phyloP scores from a whole-genome alignment of 2,329 filamentous ascomycete species.

The Macrophomina tecta region DNA sequence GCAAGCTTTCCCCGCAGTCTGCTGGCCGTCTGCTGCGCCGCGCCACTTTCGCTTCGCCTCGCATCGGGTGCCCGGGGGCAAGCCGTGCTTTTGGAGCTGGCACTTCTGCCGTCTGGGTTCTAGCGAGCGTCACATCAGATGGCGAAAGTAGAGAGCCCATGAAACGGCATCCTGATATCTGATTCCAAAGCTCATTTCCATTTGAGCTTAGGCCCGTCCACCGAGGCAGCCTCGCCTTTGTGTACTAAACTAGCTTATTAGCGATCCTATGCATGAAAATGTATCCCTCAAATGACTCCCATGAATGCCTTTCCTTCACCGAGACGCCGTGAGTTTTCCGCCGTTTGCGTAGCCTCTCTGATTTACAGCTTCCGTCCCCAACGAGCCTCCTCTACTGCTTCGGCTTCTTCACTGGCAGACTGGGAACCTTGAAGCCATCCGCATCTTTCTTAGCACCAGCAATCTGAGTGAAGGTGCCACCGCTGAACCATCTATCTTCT shows the following conservation, averaged over 20 bases:
- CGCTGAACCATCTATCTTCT: constrained; percentile 95
- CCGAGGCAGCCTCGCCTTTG: background rate
- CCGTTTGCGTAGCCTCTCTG: background rate
- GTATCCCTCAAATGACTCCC: background rate
- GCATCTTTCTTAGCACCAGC: constrained; percentile 56
- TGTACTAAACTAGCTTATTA: background rate
- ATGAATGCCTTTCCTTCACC: background rate
- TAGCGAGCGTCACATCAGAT: background rate
- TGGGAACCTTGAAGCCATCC: constrained; percentile 82
- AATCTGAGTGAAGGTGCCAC: constrained; percentile 94
- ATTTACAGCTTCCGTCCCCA: background rate
- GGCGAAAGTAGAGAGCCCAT: background rate
- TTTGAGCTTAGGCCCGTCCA: background rate
- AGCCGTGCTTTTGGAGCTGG: too few species aligned
- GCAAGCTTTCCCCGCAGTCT: constrained; percentile 1
- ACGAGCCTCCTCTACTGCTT: constrained; percentile 5
- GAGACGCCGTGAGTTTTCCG: constrained; percentile 12
- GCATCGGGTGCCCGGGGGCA: background rate
- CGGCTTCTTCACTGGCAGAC: constrained; percentile 75
- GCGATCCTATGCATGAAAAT: background rate
- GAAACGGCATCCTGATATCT: background rate
- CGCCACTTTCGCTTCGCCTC: background rate
- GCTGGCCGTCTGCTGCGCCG: too few species aligned
- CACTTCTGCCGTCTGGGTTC: background rate
- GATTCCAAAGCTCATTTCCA: constrained; percentile 2